phyloP scores from a whole-genome alignment of 768 basidiomycete species.

The Panellus pusillus region DNA sequence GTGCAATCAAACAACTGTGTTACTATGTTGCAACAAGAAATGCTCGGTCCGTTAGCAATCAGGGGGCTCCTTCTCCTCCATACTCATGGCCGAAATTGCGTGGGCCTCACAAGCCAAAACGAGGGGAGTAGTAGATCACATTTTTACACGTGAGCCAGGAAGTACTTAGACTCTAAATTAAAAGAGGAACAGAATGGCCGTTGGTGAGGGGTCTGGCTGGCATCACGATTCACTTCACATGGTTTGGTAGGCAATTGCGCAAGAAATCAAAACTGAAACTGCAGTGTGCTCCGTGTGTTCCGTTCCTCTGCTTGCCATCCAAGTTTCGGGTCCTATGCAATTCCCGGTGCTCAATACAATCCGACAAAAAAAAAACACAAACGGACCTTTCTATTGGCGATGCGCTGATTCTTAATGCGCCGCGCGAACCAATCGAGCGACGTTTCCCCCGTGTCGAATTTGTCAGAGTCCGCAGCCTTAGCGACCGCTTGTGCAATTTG shows the following conservation, averaged over 20 bases:
- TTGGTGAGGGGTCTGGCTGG: too few species aligned
- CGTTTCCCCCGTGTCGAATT: constrained; percentile 26
- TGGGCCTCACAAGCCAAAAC: too few species aligned
- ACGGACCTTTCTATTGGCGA: constrained; percentile 23
- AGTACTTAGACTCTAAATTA: too few species aligned
- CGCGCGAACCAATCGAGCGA: constrained; percentile 31
- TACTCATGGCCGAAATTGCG: too few species aligned
- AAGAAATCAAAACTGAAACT: not conserved
- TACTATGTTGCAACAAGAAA: too few species aligned
- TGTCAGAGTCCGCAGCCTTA: constrained; percentile 21
- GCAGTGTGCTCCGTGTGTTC: constrained; percentile 2
- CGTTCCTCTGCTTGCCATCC: constrained; percentile 8
- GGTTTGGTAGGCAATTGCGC: not conserved
- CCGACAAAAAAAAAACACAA: not conserved
- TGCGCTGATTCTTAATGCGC: constrained; percentile 23
- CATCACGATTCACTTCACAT: too few species aligned
- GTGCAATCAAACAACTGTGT: too few species aligned
- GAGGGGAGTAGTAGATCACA: too few species aligned
- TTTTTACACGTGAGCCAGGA: too few species aligned
- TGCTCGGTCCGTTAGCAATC: too few species aligned
- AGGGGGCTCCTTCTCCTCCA: too few species aligned
- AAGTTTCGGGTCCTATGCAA: not conserved
- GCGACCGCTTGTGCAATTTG: constrained; percentile 45
- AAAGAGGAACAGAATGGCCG: too few species aligned
- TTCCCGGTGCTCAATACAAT: not conserved